Evolutionary conservation across 768 basidiomycete species (phyloP), one percentile per base, ranked within the genome.

Genomic region (Mycena venus): DNA sequence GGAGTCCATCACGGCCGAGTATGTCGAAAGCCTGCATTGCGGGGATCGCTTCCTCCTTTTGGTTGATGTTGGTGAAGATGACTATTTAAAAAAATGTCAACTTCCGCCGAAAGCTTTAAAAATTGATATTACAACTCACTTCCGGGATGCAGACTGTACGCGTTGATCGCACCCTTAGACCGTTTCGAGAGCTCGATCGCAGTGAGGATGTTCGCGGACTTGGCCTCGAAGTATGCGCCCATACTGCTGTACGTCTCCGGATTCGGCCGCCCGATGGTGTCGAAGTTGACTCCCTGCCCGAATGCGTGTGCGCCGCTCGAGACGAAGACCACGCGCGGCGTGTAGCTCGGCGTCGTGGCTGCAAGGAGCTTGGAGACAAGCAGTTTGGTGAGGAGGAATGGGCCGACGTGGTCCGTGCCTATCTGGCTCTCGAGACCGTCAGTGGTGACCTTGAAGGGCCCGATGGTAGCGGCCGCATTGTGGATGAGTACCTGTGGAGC

Each of bases 101-200:
- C n/a, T n/a, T n/a, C n/a, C n/a, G n/a, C n/a, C n/a, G n/a, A n/a
- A n/a, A n/a, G n/a, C n/a, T n/a, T n/a, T n/a, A n/a, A n/a, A n/a
- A n/a, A n/a, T n/a, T n/a, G n/a, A n/a, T n/a, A n/a, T n/a, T n/a
- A n/a, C n/a, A 65, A 66, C 49, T 21, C 10, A 42, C 62, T 19
- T 31, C 71, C 71, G 6, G 71, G 71, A 25, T 72, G 71, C 42
- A 72, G n/a, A 23, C 63, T 72, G 56, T 66, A 72, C 4, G 23
- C 23, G n/a, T 23, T 53, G 10, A 53, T 53, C 25, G 51, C 51
- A 23, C 51, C 51, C 51, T 27, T 53, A 23, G 23, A 53, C 8
- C 51, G 51, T 27, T 53, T 53, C 25, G 51, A 53, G 5, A 53
- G 51, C n/a, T 53, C 51, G 51, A 53, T 25, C 1, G 51, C 51